Conservation (phyloP, 257 asterid species). For the Voacanga thouarsii region DNA sequence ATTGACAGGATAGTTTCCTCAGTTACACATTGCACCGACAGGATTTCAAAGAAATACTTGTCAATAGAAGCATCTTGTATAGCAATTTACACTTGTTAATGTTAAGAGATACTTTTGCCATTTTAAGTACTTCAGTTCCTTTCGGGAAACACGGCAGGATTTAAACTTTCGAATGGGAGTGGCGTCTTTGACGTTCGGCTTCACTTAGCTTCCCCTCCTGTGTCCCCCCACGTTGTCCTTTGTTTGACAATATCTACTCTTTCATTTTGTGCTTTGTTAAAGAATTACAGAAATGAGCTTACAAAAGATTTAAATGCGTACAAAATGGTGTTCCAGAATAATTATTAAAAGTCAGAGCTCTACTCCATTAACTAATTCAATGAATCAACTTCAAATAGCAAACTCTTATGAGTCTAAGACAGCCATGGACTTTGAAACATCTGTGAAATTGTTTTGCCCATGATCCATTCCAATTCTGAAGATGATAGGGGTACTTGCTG, state of each 20-base stretch:
- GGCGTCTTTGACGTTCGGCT: too few species aligned
- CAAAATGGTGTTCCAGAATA: too few species aligned
- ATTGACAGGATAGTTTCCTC: conserved; percentile 1
- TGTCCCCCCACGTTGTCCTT: neutral
- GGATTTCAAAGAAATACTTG: neutral
- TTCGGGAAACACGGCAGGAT: too few species aligned
- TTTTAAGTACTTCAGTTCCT: neutral
- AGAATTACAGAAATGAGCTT: neutral
- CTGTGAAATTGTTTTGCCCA: conserved; percentile 60
- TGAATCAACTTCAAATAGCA: neutral
- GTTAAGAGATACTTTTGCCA: neutral
- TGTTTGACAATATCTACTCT: neutral
- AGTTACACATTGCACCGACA: conserved; percentile 1
- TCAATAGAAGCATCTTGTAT: neutral
- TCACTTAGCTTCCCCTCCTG: too few species aligned
- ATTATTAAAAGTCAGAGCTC: too few species aligned
- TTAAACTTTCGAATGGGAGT: too few species aligned
- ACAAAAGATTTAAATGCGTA: neutral
- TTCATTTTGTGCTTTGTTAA: too few species aligned
- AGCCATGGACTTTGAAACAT: conserved; percentile 40
- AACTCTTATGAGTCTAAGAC: conserved; percentile 3
- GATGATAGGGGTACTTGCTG: conserved; percentile 43
- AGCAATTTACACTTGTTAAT: neutral
- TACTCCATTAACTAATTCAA: too few species aligned
- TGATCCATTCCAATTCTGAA: conserved; percentile 60